phyloP scores from a whole-genome alignment of 2,329 filamentous ascomycete species.

The Mycosphaerella sp. region DNA sequence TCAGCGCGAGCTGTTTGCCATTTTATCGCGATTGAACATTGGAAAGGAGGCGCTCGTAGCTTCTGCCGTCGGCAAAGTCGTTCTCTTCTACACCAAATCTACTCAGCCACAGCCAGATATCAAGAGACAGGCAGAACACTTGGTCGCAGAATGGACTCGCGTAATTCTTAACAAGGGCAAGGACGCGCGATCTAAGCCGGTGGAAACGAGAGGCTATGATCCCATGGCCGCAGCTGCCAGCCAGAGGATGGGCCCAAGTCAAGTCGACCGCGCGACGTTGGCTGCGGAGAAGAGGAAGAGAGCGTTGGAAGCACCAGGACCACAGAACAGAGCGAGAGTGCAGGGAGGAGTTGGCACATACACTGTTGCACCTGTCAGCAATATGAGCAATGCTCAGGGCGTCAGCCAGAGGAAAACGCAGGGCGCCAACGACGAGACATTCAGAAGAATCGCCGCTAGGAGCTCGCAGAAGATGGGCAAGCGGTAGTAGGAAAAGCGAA shows the following conservation, averaged over 20 bases:
- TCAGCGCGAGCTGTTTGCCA: slow-evolving; percentile 84
- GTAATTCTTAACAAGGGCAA: slow-evolving; percentile 81
- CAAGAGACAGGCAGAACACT: slow-evolving; percentile 85
- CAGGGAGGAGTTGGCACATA: slow-evolving; percentile 56
- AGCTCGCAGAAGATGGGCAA: slow-evolving; percentile 16
- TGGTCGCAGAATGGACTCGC: slow-evolving; percentile 93
- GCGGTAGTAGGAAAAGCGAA: slow-evolving; percentile 3
- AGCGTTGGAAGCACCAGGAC: slow-evolving; percentile 47
- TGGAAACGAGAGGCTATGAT: slow-evolving; percentile 54
- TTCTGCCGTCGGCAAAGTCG: slow-evolving; percentile 91
- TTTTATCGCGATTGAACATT: slow-evolving; percentile 73
- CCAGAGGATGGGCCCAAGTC: slow-evolving; percentile 28
- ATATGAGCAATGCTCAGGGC: slow-evolving; percentile 32
- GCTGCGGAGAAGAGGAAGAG: slow-evolving; percentile 47
- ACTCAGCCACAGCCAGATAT: slow-evolving; percentile 81
- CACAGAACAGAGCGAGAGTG: slow-evolving; percentile 53
- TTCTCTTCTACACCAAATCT: slow-evolving; percentile 94
- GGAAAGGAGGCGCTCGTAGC: slow-evolving; percentile 85
- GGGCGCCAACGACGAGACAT: slow-evolving; percentile 29
- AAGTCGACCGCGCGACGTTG: slow-evolving; percentile 36
- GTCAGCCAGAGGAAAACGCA: slow-evolving; percentile 23
- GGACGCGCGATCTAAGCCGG: slow-evolving; percentile 83
- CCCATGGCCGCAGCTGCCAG: slow-evolving; percentile 37
- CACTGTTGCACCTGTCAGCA: slow-evolving; percentile 57
- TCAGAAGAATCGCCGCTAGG: slow-evolving; percentile 31